Percentiles rank a stretch among this genome's conserved stretches.
phyloP scores from a whole-genome alignment of 2,329 filamentous ascomycete species.

The Lasiodiplodia sp. region DNA sequence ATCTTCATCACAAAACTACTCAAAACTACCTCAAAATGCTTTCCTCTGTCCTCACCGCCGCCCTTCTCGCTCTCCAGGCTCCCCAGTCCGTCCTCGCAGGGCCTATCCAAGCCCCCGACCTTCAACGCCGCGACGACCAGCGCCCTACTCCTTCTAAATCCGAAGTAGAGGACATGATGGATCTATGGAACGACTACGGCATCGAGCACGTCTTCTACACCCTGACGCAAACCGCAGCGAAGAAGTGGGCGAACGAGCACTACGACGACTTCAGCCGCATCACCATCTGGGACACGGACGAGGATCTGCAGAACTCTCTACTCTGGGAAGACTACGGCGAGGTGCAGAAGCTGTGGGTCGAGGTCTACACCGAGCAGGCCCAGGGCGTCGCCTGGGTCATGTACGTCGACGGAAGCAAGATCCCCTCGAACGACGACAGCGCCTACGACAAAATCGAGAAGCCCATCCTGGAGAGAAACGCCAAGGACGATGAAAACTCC shows the following conservation, averaged over 20 bases:
- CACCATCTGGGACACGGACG: background rate
- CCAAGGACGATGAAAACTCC: background rate
- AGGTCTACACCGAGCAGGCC: background rate
- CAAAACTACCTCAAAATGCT: background rate
- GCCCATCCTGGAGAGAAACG: background rate
- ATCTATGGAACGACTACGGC: background rate
- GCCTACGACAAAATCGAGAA: background rate
- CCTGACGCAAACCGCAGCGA: background rate
- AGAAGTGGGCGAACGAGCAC: background rate
- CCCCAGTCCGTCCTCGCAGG: background rate
- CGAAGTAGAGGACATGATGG: background rate
- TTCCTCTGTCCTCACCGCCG: background rate
- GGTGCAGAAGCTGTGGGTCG: background rate
- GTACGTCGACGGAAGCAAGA: background rate
- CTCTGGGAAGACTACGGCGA: background rate
- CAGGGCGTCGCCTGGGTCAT: background rate
- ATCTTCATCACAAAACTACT: background rate
- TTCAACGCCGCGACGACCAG: no score
- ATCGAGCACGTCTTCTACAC: background rate
- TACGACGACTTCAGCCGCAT: background rate
- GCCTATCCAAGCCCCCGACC: background rate
- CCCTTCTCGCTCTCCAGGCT: background rate
- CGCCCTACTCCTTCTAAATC: background rate
- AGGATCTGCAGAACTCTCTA: rapidly evolving
- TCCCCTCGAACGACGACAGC: background rate